These are phyloP conservation scores for Psilocybe azurescens DNA, from an alignment of 768 basidiomycete genomes.

Conservation along the genomic window DNA sequence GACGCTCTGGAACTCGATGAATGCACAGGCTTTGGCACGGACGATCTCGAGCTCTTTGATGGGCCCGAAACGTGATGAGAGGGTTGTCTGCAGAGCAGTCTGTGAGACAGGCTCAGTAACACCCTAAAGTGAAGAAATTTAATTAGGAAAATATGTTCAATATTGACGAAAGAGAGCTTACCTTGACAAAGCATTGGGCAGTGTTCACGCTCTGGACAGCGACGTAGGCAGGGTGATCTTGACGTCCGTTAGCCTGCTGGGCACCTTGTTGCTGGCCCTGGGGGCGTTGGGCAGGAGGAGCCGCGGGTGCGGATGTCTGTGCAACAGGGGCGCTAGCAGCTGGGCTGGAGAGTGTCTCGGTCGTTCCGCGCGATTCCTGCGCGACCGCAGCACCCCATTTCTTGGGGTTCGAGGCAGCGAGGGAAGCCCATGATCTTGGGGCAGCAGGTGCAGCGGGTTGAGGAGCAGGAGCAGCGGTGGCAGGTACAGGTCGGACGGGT, in stretches of 20 bases:
- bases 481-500: conserved; percentile 33
- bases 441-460: conserved; percentile 49
- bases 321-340: conserved; percentile 35
- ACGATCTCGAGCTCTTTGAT: conserved; percentile 92
- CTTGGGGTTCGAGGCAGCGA: conserved; percentile 81
- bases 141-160: background rate
- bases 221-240: conserved; percentile 49
- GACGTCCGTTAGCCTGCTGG: conserved; percentile 18
- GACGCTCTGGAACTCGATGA: conserved; percentile 83
- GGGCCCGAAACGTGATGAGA: conserved; percentile 73
- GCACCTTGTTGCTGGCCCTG: conserved; percentile 32
- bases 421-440: conserved; percentile 91
- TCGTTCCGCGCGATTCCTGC: conserved; percentile 76
- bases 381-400: conserved; percentile 89
- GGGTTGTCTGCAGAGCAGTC: conserved; percentile 48
- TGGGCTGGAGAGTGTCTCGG: conserved; percentile 55
- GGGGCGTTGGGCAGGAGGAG: conserved; percentile 19
- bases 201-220: conserved; percentile 71
- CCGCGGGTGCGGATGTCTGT: background rate
- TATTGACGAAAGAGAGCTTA: conserved; percentile 31
- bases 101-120: conserved; percentile 72
- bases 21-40: conserved; percentile 88
- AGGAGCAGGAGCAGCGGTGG: conserved; percentile 33
- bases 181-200: conserved; percentile 93
- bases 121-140: conserved; percentile 46